Evolutionary conservation across 2,329 filamentous ascomycete genomes (phyloP).

Genomic region (Ascochyta viciae-villosae): DNA sequence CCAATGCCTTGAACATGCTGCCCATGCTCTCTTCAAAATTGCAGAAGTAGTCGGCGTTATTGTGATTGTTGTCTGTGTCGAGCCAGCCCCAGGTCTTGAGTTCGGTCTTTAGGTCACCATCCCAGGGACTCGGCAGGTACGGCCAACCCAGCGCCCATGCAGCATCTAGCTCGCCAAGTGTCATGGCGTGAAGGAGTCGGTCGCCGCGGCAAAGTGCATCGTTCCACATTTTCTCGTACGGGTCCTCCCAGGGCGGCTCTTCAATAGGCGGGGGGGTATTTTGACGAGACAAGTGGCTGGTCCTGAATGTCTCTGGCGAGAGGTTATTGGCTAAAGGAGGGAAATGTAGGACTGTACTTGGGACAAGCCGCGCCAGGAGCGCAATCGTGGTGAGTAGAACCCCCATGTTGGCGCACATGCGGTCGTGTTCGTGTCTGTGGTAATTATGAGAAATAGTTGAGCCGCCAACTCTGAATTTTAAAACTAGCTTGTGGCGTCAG

Average conservation of each 20-base stretch:
- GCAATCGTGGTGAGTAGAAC: not conserved
- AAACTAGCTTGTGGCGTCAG: too few relatives aligned
- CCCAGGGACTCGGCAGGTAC: slow-evolving; percentile 8
- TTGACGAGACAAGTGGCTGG: not conserved
- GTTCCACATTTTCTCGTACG: slow-evolving; percentile 38
- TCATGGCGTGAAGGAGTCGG: slow-evolving; percentile 16
- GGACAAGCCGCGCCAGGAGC: not conserved
- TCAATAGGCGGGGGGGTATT: not conserved
- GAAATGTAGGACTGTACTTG: not conserved
- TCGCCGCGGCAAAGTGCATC: slow-evolving; percentile 29
- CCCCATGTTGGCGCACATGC: too few relatives aligned
- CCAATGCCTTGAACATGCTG: slow-evolving; percentile 6
- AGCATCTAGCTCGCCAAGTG: slow-evolving; percentile 12
- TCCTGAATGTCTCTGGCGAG: not conserved
- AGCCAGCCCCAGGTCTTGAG: slow-evolving; percentile 14
- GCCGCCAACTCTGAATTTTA: too few relatives aligned
- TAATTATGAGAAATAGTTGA: too few relatives aligned
- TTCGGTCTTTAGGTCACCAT: slow-evolving; percentile 14
- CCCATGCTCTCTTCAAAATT: slow-evolving; percentile 8
- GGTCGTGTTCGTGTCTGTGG: too few relatives aligned
- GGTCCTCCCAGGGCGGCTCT: not conserved
- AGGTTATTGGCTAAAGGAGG: not conserved
- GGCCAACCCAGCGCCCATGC: slow-evolving; percentile 4
- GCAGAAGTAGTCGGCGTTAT: slow-evolving; percentile 5
- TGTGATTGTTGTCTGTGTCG: slow-evolving; percentile 1